phyloP scores from a whole-genome alignment of 2,329 filamentous ascomycete species.

The Aureobasidium subglaciale region DNA sequence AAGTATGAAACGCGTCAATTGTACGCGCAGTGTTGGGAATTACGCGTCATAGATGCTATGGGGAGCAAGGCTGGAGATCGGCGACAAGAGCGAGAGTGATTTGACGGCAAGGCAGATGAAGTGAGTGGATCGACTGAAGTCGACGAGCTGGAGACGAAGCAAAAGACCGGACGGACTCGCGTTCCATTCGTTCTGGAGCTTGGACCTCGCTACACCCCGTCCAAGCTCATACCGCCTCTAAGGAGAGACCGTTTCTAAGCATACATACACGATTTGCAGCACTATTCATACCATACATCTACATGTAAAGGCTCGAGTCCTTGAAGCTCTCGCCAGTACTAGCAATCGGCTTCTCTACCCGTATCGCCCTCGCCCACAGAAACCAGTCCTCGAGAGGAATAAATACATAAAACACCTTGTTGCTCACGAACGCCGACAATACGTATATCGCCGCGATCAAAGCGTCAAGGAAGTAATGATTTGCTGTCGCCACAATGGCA shows the following conservation, averaged over 20 bases:
- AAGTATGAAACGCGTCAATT: background rate
- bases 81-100: background rate
- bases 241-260: too few relatives aligned
- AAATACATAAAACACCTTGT: slow-evolving; percentile 43
- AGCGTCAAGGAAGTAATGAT: slow-evolving; percentile 52
- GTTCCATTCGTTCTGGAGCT: background rate
- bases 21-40: background rate
- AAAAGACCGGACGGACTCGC: background rate
- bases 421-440: slow-evolving; percentile 40
- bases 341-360: slow-evolving; percentile 46
- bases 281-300: too few relatives aligned
- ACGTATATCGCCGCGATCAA: slow-evolving; percentile 41
- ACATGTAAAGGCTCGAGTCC: too few relatives aligned
- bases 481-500: slow-evolving; percentile 54
- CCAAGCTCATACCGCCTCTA: too few relatives aligned
- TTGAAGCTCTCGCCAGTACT: slow-evolving; percentile 43
- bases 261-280: too few relatives aligned
- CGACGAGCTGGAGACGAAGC: background rate
- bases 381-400: slow-evolving; percentile 46
- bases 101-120: background rate
- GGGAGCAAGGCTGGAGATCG: background rate
- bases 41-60: background rate
- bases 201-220: background rate
- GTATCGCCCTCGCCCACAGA: slow-evolving; percentile 38
- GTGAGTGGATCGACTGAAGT: background rate